Conservation (phyloP, 202 grass and related monocot genomes). For the Thinopyrum obtusiflorum region DNA sequence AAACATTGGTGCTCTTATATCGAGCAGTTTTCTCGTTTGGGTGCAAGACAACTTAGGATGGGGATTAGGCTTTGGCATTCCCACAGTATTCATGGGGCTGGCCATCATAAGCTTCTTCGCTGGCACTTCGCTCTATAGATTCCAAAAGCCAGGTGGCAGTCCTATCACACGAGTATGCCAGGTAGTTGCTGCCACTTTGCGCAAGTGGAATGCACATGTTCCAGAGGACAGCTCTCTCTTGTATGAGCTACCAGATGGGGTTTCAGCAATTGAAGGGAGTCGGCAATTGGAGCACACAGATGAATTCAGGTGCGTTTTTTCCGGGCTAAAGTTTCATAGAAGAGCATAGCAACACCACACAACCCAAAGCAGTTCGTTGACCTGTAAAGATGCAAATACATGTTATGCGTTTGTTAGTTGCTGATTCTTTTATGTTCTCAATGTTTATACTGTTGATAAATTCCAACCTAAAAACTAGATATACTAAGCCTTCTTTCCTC, state of each 20-base stretch:
- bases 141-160: slow-evolving; percentile 94
- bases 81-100: slow-evolving; percentile 80
- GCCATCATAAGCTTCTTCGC: slow-evolving; percentile 86
- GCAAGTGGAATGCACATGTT: slow-evolving; percentile 59
- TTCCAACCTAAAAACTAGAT: not conserved
- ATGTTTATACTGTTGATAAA: too few species aligned
- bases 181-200: slow-evolving; percentile 64
- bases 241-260: slow-evolving; percentile 70
- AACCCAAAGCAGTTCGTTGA: not conserved
- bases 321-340: not conserved
- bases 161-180: slow-evolving; percentile 75
- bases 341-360: not conserved
- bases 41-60: slow-evolving; percentile 90
- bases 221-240: slow-evolving; percentile 57
- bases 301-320: slow-evolving; percentile 61
- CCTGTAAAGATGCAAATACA: not conserved
- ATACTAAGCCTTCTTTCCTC: not conserved
- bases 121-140: slow-evolving; percentile 78
- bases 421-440: not conserved
- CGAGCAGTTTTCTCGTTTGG: slow-evolving; percentile 94
- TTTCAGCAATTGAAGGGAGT: slow-evolving; percentile 82
- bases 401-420: not conserved
- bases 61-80: slow-evolving; percentile 83
- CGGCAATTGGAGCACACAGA: slow-evolving; percentile 74
- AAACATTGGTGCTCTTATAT: slow-evolving; percentile 90